Evolutionary conservation across 305 asterid genomes (phyloP), one percentile per base, ranked within the genome.

Genomic region (Solanum hybrid): DNA sequence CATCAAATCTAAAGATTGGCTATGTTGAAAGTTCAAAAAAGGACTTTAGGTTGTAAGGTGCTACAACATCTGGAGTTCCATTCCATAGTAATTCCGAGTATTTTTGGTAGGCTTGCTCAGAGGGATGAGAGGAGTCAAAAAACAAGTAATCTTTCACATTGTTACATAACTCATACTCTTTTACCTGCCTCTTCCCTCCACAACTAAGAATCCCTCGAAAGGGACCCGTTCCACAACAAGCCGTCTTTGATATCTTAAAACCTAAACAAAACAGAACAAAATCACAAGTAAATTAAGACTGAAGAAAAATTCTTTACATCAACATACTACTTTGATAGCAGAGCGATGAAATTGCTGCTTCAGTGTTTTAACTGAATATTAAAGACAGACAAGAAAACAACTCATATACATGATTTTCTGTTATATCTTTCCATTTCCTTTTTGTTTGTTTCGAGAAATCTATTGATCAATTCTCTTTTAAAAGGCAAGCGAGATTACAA

Each of bases 191-290:
- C 90, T 92, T 94, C 39, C 96, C 98, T 89, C 98, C 97, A 65
- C 98, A 96, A 92, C 96, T 96, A 89, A 88, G 89, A 83, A 94
- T 90, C 36, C 96, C 98, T 78, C 92, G 93, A 22, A 82, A 94
- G 17, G 32, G 88, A 79, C 98, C 98, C 1, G 94, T 92, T n/a
- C 98, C 98, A 26, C 97, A 96, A 73, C 97, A 96, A 10, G 96
- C 96, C 5, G 15, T 85, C 32, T 86, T 45, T 89, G 81, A 92
- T 73, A 86, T 92, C 88, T 80, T 86, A 22, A 92, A 88, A 76
- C 93, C 92, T 90, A 51, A 26, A 38, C 87, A 81, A 81, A 81
- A 17, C 22, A 80, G 27, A 37, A 80, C 1, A 26, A 75, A 75
- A 29, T 38, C 33, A 15, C 3, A 41, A 41, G 72, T 8, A 27